phyloP scores from a whole-genome alignment of 1,284 basidiomycete species.

The Sporisorium iseilematis-ciliati region DNA sequence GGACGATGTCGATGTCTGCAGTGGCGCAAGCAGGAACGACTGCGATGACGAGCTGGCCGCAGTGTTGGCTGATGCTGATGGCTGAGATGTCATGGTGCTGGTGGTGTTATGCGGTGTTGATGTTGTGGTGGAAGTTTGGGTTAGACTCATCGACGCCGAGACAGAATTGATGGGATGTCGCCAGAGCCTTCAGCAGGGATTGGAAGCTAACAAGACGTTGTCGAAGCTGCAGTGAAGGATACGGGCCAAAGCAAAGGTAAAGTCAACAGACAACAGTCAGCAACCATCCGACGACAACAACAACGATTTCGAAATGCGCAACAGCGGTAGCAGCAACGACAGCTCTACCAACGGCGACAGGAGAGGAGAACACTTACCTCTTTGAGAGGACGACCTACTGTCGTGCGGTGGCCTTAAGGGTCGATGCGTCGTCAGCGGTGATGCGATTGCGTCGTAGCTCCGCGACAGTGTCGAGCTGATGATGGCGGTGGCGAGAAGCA shows the following conservation, averaged over 20 bases:
- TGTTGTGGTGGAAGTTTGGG: slow-evolving; percentile 18
- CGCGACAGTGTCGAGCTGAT: slow-evolving; percentile 1
- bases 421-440: neutral
- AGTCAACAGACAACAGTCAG: neutral
- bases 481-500: slow-evolving; percentile 11
- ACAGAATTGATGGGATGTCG: too few species aligned
- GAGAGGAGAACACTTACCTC: neutral
- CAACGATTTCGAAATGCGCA: neutral
- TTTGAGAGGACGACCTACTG: neutral
- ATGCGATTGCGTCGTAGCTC: neutral
- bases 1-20: slow-evolving; percentile 32
- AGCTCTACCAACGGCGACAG: neutral
- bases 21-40: slow-evolving; percentile 37
- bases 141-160: slow-evolving; percentile 20
- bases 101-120: slow-evolving; percentile 7
- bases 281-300: neutral
- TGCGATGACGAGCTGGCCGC: slow-evolving; percentile 29
- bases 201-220: neutral
- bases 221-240: neutral
- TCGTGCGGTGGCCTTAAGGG: neutral
- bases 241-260: neutral
- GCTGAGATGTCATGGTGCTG: slow-evolving; percentile 46
- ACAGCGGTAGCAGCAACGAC: neutral
- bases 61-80: slow-evolving; percentile 13
- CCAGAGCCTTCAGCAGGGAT: neutral